Evolutionary conservation across 2,329 filamentous ascomycete genomes (phyloP), one percentile per base, ranked within the genome.

Genomic region (Xylariales sp.): DNA sequence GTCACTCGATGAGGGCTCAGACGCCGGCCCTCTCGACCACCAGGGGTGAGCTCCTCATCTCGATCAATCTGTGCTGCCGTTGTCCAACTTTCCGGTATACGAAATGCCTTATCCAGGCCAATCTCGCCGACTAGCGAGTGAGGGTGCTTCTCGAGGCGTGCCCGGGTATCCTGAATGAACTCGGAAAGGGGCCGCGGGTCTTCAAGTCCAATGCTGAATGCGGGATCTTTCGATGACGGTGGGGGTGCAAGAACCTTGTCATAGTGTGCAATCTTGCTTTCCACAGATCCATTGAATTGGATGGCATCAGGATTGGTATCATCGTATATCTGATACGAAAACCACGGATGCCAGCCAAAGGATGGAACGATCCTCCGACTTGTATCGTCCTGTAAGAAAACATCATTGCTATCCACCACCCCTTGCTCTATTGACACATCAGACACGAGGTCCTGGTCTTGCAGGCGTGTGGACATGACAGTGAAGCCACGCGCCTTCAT

Each of bases 301-400:
- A 65, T 68, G 21, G 58, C 54, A 32, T 52, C 50, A 20, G 55
- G 20, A 25, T 54, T 55, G 15, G 55, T 59, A 56, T 87, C 79
- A 51, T 82, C 74, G 53, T 81, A 88, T 51, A 93, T 72, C 47
- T 87, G 81, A 57, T 91, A 71, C 1, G 85, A 84, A 59, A 90
- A 91, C 87, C 87, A 93, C 1, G 87, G 87, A 56, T 93, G 87
- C 85, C 86, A 90, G 15, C 87, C 87, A 61, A 90, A 91, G n/a
- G 81, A 79, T 0, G 87, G 84, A 4, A 91, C 50, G 17, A 82
- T 56, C 42, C 67, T 68, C 41, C 67, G 62, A 37, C 47, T 36
- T 12, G 31, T 37, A 33, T 34, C 24, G 20, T 30, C n/a, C 6
- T 18, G 44, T 32, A 47, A 35, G 23, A 38, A 32, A 15, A 59